Evolutionary conservation across 2,329 filamentous ascomycete genomes (phyloP).

Genomic region (Fusarium austroafricanum): DNA sequence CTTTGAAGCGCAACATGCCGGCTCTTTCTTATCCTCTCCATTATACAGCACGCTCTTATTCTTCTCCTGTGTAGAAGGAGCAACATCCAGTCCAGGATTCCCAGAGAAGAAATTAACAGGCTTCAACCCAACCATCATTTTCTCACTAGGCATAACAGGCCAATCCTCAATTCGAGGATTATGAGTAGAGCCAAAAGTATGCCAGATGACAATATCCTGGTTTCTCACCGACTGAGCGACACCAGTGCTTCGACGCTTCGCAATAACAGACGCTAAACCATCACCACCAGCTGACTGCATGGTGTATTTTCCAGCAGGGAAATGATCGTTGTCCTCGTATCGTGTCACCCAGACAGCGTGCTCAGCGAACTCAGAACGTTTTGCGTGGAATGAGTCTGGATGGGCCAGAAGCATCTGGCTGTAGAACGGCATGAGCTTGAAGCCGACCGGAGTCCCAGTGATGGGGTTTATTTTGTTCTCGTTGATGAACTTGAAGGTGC

Average conservation of each 20-base stretch:
- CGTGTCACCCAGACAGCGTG: slow-evolving; percentile 61
- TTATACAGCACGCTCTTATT: slow-evolving; percentile 50
- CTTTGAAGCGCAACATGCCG: background rate
- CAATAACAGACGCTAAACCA: slow-evolving; percentile 50
- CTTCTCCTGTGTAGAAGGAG: slow-evolving; percentile 52
- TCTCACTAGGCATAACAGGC: slow-evolving; percentile 75
- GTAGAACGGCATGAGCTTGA: slow-evolving; percentile 57
- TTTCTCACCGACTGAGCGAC: slow-evolving; percentile 56
- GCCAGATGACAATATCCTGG: slow-evolving; percentile 67
- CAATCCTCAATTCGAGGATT: slow-evolving; percentile 75
- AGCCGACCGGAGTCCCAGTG: slow-evolving; percentile 58
- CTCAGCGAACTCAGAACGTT: slow-evolving; percentile 56
- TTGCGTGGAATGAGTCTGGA: slow-evolving; percentile 53
- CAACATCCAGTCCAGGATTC: slow-evolving; percentile 64
- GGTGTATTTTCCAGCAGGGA: slow-evolving; percentile 56
- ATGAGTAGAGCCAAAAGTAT: slow-evolving; percentile 71
- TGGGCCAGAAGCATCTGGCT: slow-evolving; percentile 61
- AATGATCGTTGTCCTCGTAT: slow-evolving; percentile 57
- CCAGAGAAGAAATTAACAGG: slow-evolving; percentile 65
- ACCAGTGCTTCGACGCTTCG: slow-evolving; percentile 40
- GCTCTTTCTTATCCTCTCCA: background rate
- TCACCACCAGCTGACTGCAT: slow-evolving; percentile 61
- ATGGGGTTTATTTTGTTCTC: slow-evolving; percentile 55
- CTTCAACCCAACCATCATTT: slow-evolving; percentile 61
- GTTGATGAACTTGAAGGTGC: slow-evolving; percentile 62